Conservation (phyloP, 306 rosid species). For the Vigna nakashimae region DNA sequence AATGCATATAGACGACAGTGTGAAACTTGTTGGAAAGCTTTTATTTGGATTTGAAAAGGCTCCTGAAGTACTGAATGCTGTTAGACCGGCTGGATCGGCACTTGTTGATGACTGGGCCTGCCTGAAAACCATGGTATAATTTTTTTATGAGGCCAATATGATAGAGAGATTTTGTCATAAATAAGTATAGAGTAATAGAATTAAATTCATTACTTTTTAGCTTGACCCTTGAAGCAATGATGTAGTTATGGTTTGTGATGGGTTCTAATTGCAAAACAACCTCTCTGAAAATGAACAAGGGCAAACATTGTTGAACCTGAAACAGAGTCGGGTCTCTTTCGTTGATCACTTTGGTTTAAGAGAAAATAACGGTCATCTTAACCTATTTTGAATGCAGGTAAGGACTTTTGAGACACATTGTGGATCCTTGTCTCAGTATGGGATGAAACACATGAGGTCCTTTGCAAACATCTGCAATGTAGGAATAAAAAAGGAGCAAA, state of each 20-base stretch:
- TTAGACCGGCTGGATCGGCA: conserved; percentile 72
- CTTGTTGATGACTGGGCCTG: conserved; percentile 93
- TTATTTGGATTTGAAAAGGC: conserved; percentile 84
- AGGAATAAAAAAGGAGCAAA: conserved; percentile 65
- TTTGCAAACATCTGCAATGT: conserved; percentile 93
- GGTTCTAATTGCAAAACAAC: not conserved
- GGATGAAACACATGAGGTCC: conserved; percentile 96
- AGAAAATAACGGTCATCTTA: not conserved
- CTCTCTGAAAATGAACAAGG: not conserved
- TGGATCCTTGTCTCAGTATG: conserved; percentile 93
- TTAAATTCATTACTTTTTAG: not conserved
- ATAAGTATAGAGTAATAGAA: not conserved
- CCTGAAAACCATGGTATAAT: conserved; percentile 72
- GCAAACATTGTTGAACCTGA: conserved; percentile 6
- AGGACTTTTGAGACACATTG: conserved; percentile 88
- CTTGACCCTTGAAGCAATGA: conserved; percentile 5
- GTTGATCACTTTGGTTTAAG: conserved; percentile 27
- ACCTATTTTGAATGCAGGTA: conserved; percentile 59
- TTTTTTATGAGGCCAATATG: conserved; percentile 17
- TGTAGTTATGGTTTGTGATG: conserved; percentile 11
- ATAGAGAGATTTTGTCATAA: not conserved
- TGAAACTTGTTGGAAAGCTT: conserved; percentile 77
- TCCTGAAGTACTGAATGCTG: conserved; percentile 61
- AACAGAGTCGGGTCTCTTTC: not conserved
- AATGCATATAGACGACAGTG: conserved; percentile 77